Evolutionary conservation across 2,329 filamentous ascomycete genomes (phyloP), one percentile per base, ranked within the genome.

Genomic region (Septoria linicola): DNA sequence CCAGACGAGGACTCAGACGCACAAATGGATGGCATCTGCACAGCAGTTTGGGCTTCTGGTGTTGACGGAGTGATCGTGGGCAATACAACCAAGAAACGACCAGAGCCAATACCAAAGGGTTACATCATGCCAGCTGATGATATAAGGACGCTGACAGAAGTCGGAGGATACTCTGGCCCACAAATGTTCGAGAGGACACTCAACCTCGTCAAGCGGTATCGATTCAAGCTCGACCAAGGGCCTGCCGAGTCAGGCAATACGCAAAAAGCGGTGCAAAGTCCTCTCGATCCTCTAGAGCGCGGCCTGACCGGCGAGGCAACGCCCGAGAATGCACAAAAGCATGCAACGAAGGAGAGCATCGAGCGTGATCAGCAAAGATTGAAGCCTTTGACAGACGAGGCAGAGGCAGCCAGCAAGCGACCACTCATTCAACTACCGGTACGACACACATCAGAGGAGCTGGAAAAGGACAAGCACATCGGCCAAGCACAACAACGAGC

Each of bases 1-100:
- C 93, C 93, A 0, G 93, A 99, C 63, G 93, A 97, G 72, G 89
- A 96, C 68, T 83, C 86, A 16, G 84, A 90, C 45, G 76, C 83
- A 49, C 90, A 99, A 68, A 82, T 99, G 55, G 80, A 85, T 35
- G 93, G 91, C 7, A 95, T 99, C 49, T 92, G 89, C 54, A 82
- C 90, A 61, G 91, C 91, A 0, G 84, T 96, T 10, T 87, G 83
- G 76, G 77, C 78, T 60, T 89, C 88, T 54, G 91, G 91, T 5
- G 91, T 97, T 1, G 91, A 96, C 63, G 93, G 93, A 21, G 83
- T 99, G 30, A 96, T 99, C 56, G 92, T 99, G 3, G 93, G 92
- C 8, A 99, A 99, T 75, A 99, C 93, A 0, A 99, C 93, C 2
- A 95, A 93, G 72, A 81, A 85, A 59, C 80, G 93, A 36, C 80